Percentiles rank a stretch among this genome's conserved stretches.
Conservation (phyloP, 2,329 filamentous ascomycete genomes). For the Catunica adiposa region DNA sequence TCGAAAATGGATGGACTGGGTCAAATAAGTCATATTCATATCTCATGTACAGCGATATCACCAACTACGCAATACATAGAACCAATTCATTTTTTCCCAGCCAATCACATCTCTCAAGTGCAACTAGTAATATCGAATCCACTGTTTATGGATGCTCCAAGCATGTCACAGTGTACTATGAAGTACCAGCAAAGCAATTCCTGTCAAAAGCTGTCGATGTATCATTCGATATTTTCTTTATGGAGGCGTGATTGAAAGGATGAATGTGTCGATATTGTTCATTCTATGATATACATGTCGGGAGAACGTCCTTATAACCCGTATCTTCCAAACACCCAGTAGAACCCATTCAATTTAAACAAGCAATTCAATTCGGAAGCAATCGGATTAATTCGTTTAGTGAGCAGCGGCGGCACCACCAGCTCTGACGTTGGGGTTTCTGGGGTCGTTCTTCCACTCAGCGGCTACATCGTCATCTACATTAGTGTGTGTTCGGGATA, state of each 20-base stretch:
- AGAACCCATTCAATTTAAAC: conserved; percentile 5
- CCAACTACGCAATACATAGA: too few relatives aligned
- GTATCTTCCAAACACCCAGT: background rate
- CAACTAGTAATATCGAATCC: too few relatives aligned
- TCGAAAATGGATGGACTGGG: too few relatives aligned
- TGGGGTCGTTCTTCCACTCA: conserved; percentile 93
- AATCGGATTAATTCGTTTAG: conserved; percentile 21
- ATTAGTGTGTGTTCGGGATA: conserved; percentile 7
- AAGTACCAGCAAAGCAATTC: too few relatives aligned
- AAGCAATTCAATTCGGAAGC: background rate
- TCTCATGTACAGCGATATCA: too few relatives aligned
- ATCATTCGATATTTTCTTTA: background rate
- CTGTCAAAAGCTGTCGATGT: too few relatives aligned
- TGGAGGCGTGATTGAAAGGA: background rate
- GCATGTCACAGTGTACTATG: too few relatives aligned
- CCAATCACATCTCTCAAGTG: too few relatives aligned
- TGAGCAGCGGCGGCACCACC: conserved; percentile 23
- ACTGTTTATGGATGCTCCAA: too few relatives aligned
- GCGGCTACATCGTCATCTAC: conserved; percentile 43
- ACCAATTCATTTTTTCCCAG: too few relatives aligned
- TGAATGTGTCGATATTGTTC: conserved; percentile 2
- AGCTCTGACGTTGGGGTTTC: conserved; percentile 52
- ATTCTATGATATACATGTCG: conserved; percentile 9
- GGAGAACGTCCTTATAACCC: background rate
- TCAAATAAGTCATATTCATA: too few relatives aligned